These are phyloP conservation scores for Yamadazyma diospyri DNA, from an alignment of 1,139 yeast species.

Conservation along the genomic window DNA sequence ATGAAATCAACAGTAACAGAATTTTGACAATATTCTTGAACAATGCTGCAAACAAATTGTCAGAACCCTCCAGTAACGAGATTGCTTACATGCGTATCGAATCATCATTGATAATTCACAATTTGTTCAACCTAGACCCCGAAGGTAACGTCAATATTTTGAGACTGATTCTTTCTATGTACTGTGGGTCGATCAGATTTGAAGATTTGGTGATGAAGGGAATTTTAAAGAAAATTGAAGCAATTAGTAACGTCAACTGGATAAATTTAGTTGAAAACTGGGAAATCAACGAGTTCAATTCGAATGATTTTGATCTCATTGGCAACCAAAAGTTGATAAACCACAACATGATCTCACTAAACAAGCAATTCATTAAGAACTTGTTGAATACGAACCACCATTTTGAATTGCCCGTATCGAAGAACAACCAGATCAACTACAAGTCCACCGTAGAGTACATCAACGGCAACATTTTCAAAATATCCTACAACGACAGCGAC, in stretches of 20 bases:
- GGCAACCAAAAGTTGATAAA: constrained; percentile 45
- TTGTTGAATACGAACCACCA: constrained; percentile 12
- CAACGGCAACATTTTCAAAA: constrained; percentile 11
- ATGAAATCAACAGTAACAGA: constrained; percentile 44
- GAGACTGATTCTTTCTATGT: constrained; percentile 47
- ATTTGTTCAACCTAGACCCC: constrained; percentile 43
- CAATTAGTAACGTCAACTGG: constrained; percentile 52
- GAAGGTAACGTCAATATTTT: constrained; percentile 47
- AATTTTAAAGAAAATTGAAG: constrained; percentile 56
- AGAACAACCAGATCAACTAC: constrained; percentile 5
- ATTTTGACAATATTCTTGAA: constrained; percentile 63
- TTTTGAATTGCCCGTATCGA: constrained; percentile 9
- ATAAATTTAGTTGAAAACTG: constrained; percentile 55
- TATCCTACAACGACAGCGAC: constrained; percentile 17
- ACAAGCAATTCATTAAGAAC: constrained; percentile 48
- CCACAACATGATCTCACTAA: constrained; percentile 53
- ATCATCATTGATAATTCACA: constrained; percentile 40
- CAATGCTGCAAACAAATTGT: constrained; percentile 37
- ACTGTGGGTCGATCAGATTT: constrained; percentile 58
- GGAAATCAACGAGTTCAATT: constrained; percentile 53
- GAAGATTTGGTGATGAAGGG: constrained; percentile 62
- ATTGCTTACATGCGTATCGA: constrained; percentile 31
- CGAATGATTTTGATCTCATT: constrained; percentile 39
- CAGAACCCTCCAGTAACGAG: constrained; percentile 20
- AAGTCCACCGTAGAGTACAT: constrained; percentile 9